A percentile compares a stretch with the other conserved stretches of the same genome.
Evolutionary conservation across 768 basidiomycete genomes (phyloP).

Genomic region (Tulasnella calospora): DNA sequence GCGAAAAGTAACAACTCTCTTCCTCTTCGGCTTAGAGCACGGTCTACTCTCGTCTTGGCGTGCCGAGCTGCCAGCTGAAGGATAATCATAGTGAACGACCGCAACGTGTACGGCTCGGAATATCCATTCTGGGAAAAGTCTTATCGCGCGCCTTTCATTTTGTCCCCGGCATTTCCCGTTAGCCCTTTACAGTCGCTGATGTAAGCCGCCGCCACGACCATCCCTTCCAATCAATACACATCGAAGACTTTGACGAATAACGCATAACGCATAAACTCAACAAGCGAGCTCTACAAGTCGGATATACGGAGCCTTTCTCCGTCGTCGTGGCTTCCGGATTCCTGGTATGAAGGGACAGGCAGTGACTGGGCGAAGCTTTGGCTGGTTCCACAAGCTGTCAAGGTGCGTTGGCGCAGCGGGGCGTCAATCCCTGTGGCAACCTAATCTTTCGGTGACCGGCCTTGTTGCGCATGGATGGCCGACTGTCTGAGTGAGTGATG

Average conservation of each 20-base stretch:
- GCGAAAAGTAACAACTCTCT: neutral
- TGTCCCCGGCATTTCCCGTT: neutral
- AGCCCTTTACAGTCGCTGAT: neutral
- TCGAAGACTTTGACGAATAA: neutral
- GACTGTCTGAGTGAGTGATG: no score
- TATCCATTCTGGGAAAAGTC: slow-evolving; percentile 1
- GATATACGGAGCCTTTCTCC: neutral
- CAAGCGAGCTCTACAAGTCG: neutral
- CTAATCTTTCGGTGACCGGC: neutral
- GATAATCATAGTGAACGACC: neutral
- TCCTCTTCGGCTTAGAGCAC: neutral
- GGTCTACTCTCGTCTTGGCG: neutral
- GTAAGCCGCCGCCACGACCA: neutral
- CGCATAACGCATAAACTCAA: neutral
- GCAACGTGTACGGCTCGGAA: neutral
- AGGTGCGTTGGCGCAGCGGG: neutral
- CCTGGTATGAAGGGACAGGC: neutral
- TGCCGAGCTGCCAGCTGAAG: neutral
- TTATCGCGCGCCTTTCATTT: neutral
- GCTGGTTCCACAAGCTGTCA: neutral
- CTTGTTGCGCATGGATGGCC: neutral
- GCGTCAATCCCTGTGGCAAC: neutral
- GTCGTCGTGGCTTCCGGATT: neutral
- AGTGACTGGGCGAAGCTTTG: neutral
- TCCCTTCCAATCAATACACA: neutral